These are phyloP conservation scores for Rhodotorula sp. DNA, from an alignment of 1,284 basidiomycete species.

Conservation along the genomic window DNA sequence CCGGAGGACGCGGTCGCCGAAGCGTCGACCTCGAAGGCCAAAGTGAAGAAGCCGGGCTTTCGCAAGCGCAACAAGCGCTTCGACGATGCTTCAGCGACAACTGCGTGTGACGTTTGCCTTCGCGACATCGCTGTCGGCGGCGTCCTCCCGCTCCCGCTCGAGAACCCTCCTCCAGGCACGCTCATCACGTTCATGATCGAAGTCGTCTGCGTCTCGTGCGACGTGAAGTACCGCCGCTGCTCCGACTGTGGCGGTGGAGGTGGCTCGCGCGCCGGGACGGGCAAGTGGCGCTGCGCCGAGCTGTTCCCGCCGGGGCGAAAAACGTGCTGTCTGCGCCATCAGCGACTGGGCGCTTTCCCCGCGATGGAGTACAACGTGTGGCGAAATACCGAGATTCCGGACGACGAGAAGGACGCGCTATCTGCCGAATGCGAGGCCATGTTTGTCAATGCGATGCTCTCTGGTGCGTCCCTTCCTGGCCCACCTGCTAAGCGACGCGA, in stretches of 20 bases:
- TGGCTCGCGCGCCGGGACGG: slow-evolving; percentile 52
- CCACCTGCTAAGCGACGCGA: background rate
- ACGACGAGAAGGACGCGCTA: slow-evolving; percentile 23
- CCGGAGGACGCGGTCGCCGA: background rate
- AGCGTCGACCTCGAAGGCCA: background rate
- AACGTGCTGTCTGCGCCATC: slow-evolving; percentile 54
- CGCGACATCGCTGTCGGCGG: slow-evolving; percentile 30
- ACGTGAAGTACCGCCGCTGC: slow-evolving; percentile 35
- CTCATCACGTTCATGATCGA: slow-evolving; percentile 36
- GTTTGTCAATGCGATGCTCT: slow-evolving; percentile 29
- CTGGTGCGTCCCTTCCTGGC: slow-evolving; percentile 4
- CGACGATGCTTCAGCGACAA: slow-evolving; percentile 8
- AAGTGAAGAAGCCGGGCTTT: slow-evolving; percentile 15
- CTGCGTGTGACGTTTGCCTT: slow-evolving; percentile 35
- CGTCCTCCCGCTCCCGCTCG: slow-evolving; percentile 22
- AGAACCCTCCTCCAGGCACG: background rate
- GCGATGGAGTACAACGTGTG: slow-evolving; percentile 25
- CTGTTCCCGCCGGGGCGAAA: slow-evolving; percentile 54
- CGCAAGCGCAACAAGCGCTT: slow-evolving; percentile 32
- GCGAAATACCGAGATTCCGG: slow-evolving; percentile 19
- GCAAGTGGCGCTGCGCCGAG: slow-evolving; percentile 56
- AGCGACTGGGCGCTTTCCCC: slow-evolving; percentile 35
- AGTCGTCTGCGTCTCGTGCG: slow-evolving; percentile 37
- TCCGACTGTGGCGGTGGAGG: slow-evolving; percentile 49
- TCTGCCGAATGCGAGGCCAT: slow-evolving; percentile 9